A percentile compares a stretch with the other conserved stretches of the same genome.
Evolutionary conservation across 768 basidiomycete species (phyloP).

Genomic region (Suillus hirtellus): DNA sequence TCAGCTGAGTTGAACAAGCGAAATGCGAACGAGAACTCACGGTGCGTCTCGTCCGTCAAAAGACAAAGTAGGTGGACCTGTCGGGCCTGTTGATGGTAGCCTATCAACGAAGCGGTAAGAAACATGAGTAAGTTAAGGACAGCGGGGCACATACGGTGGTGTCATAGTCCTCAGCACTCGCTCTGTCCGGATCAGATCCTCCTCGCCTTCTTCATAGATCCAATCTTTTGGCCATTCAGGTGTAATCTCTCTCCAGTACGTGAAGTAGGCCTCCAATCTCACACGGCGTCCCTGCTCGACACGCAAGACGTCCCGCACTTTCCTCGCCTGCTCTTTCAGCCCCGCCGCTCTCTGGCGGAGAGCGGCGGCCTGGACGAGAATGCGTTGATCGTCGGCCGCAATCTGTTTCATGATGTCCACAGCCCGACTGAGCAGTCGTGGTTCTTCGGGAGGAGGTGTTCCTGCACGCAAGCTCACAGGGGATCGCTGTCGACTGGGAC

Average conservation of each 20-base stretch:
- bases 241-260: conserved; percentile 29
- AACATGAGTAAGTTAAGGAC: background rate
- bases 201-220: conserved; percentile 19
- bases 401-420: conserved; percentile 30
- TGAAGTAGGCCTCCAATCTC: conserved; percentile 29
- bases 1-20: background rate
- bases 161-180: background rate
- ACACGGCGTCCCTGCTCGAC: conserved; percentile 26
- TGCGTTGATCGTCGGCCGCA: conserved; percentile 18
- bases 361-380: conserved; percentile 15
- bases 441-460: conserved; percentile 23
- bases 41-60: background rate
- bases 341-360: conserved; percentile 21
- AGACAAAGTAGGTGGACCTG: background rate
- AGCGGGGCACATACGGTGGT: background rate
- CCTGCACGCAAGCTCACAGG: conserved; percentile 26
- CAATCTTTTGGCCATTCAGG: conserved; percentile 26
- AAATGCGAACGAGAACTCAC: background rate
- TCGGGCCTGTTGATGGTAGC: background rate
- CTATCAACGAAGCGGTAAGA: background rate
- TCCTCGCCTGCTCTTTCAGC: conserved; percentile 22
- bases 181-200: background rate
- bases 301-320: conserved; percentile 24
- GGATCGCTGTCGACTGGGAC: conserved; percentile 18
- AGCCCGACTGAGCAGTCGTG: conserved; percentile 21